Percentiles rank a stretch among this genome's conserved stretches.
These are phyloP conservation scores for Cystofilobasidium capitatum DNA, from an alignment of 768 basidiomycete genomes.

Conservation along the genomic window DNA sequence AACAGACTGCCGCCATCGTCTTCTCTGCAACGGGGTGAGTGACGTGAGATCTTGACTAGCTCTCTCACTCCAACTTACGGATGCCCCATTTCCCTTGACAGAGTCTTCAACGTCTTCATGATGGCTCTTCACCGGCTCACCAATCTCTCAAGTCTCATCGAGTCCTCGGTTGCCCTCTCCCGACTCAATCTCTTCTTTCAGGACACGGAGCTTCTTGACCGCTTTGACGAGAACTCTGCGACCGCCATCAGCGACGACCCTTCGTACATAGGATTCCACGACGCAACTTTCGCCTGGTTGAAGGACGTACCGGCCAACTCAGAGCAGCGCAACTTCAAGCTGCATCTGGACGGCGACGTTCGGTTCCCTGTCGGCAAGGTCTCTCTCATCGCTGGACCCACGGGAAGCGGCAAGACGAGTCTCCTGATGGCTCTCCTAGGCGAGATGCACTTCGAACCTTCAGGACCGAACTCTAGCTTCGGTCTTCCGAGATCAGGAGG, in stretches of 20 bases:
- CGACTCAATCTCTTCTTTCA: slow-evolving; percentile 45
- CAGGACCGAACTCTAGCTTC: slow-evolving; percentile 49
- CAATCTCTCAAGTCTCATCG: slow-evolving; percentile 14
- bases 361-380: slow-evolving; percentile 39
- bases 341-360: slow-evolving; percentile 38
- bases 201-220: slow-evolving; percentile 38
- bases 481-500: slow-evolving; percentile 59
- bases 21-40: slow-evolving; percentile 47
- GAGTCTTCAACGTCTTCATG: slow-evolving; percentile 56
- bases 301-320: background rate
- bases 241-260: slow-evolving; percentile 24
- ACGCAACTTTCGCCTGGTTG: slow-evolving; percentile 38
- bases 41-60: too few relatives aligned
- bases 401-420: slow-evolving; percentile 40
- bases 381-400: slow-evolving; percentile 40
- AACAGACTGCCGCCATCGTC: slow-evolving; percentile 40
- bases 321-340: slow-evolving; percentile 34
- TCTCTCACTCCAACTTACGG: too few relatives aligned
- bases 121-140: background rate
- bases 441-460: slow-evolving; percentile 39
- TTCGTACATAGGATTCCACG: slow-evolving; percentile 34
- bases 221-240: slow-evolving; percentile 25
- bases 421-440: slow-evolving; percentile 39
- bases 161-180: slow-evolving; percentile 3
- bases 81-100: too few relatives aligned